Base-by-base conservation (phyloP, 192 early-diverging fungal species). In the Entrophospora sp. region DNA sequence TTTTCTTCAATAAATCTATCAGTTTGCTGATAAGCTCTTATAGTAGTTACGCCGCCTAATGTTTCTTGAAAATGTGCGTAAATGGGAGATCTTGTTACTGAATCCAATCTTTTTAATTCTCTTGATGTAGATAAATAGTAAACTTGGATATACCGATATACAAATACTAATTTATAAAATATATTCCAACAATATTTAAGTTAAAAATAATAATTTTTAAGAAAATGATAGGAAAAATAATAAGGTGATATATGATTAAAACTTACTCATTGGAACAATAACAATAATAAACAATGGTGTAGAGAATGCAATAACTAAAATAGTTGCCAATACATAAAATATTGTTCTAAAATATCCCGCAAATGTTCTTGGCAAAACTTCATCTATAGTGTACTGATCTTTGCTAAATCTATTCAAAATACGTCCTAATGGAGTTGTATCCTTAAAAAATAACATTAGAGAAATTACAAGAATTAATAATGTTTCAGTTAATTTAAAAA, bases 31-130 rank as follows among this genome's bases (percentile, higher is more conserved):
- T 84, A 95, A 27, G 93, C 92, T 24, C 93, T 85, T 42, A 95
- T 90, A 7, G 87, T 88, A 13, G 87, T 80, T 28, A 85, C 83
- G n/a, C 90, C 90, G 8, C 76, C 53, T 71, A 88, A 75, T 52
- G 85, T 83, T 75, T 95, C 93, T 69, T 77, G 80, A 69, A 95
- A 92, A 68, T 89, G 81, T 31, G 89, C 80, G 68, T 89, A 88
- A n/a, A 93, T 72, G 9, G 92, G 92, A 31, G 80, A 77, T 69
- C 81, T 78, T 4, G 83, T 77, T 8, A 84, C 77, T 0, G 87
- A 85, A 68, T 93, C 89, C 25, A 97, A 72, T 16, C 94, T 85
- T 78, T 95, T 94, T 64, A 95, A 76, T 74, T 97, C 94, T 46
- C 94, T 83, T 5, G 90, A 88, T 0, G 86, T 75, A 16, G 76